Evolutionary conservation across 2,329 filamentous ascomycete genomes (phyloP).

Genomic region (Ambrosiella cleistominuta): DNA sequence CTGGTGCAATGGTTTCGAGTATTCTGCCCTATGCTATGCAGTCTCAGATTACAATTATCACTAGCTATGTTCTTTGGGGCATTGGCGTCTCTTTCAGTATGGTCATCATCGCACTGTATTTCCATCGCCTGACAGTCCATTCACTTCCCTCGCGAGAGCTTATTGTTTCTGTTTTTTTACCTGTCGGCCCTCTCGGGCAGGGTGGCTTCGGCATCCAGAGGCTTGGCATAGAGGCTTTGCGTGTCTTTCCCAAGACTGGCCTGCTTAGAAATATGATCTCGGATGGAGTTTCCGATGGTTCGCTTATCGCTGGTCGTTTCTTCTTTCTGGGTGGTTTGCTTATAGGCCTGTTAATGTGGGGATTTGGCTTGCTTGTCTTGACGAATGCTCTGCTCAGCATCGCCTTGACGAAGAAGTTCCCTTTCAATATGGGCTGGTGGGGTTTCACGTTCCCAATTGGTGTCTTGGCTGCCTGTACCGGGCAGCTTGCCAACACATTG

Average conservation of each 20-base stretch:
- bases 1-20: slow-evolving; percentile 46
- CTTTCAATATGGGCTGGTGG: slow-evolving; percentile 33
- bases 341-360: slow-evolving; percentile 26
- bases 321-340: slow-evolving; percentile 10
- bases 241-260: slow-evolving; percentile 23
- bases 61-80: slow-evolving; percentile 52
- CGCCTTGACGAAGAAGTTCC: slow-evolving; percentile 23
- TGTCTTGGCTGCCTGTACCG: slow-evolving; percentile 27
- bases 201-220: slow-evolving; percentile 44
- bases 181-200: slow-evolving; percentile 48
- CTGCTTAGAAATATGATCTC: slow-evolving; percentile 17
- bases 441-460: slow-evolving; percentile 30
- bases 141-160: slow-evolving; percentile 48
- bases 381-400: slow-evolving; percentile 27
- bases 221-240: slow-evolving; percentile 30
- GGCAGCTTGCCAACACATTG: slow-evolving; percentile 24
- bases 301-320: slow-evolving; percentile 40
- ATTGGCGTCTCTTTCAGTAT: slow-evolving; percentile 41
- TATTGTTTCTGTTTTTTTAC: slow-evolving; percentile 50
- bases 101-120: slow-evolving; percentile 49
- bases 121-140: slow-evolving; percentile 48
- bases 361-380: slow-evolving; percentile 27
- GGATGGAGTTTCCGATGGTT: slow-evolving; percentile 27
- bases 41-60: slow-evolving; percentile 43
- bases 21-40: slow-evolving; percentile 35